These are phyloP conservation scores for Yamadazyma spencermartinsiae DNA, from an alignment of 1,139 yeast genomes.

Conservation along the genomic window DNA sequence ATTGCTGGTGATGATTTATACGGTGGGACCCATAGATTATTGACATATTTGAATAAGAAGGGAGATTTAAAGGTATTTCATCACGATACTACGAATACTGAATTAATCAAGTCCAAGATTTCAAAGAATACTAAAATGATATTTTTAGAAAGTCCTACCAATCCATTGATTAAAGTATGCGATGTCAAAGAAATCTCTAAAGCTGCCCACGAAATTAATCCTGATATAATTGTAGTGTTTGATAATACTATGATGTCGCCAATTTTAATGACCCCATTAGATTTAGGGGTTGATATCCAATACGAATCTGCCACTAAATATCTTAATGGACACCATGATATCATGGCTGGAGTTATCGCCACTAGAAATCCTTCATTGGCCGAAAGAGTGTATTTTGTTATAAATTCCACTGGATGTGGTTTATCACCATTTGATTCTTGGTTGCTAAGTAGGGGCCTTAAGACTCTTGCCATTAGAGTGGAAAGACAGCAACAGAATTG, in stretches of 20 bases:
- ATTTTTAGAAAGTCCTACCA: conserved; percentile 86
- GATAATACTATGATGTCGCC: conserved; percentile 98
- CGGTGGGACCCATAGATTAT: conserved; percentile 87
- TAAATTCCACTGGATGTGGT: conserved; percentile 90
- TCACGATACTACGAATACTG: conserved; percentile 77
- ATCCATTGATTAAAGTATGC: conserved; percentile 85
- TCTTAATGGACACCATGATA: conserved; percentile 90
- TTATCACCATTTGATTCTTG: conserved; percentile 89
- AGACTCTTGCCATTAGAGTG: conserved; percentile 79
- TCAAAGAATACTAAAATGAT: conserved; percentile 65
- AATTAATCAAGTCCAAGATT: conserved; percentile 54
- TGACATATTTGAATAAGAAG: conserved; percentile 67
- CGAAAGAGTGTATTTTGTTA: conserved; percentile 68
- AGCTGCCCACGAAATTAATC: conserved; percentile 66
- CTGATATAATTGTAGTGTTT: conserved; percentile 74
- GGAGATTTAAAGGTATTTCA: conserved; percentile 73
- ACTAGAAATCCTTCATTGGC: conserved; percentile 64
- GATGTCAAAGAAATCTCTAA: conserved; percentile 68
- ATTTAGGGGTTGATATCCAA: conserved; percentile 84
- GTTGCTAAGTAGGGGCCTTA: conserved; percentile 82
- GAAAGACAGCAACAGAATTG: conserved; percentile 88
- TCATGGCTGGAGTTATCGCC: conserved; percentile 92
- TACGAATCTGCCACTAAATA: conserved; percentile 93
- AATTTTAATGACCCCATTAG: conserved; percentile 77
- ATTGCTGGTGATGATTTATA: conserved; percentile 92